Conservation (phyloP, 2,329 filamentous ascomycete genomes). For the Fusarium transvaalense region DNA sequence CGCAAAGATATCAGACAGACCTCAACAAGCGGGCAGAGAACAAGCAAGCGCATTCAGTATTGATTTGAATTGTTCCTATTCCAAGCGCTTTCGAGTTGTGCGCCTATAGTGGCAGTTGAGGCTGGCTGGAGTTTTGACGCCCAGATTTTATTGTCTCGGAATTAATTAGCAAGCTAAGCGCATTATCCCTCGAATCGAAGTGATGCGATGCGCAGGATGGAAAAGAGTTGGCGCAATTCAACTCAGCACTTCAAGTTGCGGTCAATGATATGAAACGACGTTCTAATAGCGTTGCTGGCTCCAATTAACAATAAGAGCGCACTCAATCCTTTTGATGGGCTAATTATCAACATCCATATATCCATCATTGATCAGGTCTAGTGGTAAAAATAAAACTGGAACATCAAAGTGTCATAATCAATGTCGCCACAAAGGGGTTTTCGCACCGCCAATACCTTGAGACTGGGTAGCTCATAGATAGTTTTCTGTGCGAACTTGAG, state of each 20-base stretch:
- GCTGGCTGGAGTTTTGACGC: slow-evolving; percentile 21
- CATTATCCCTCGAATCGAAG: slow-evolving; percentile 31
- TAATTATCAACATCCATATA: background rate
- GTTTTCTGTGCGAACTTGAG: background rate
- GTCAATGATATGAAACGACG: slow-evolving; percentile 2
- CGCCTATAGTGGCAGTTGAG: slow-evolving; percentile 11
- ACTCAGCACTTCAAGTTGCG: slow-evolving; percentile 8
- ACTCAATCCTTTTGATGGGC: background rate
- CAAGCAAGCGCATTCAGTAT: slow-evolving; percentile 11
- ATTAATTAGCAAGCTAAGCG: slow-evolving; percentile 27
- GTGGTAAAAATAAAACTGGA: slow-evolving; percentile 30
- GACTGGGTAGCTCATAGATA: background rate
- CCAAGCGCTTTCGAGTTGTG: slow-evolving; percentile 15
- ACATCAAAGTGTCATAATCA: slow-evolving; percentile 29
- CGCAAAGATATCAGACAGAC: background rate
- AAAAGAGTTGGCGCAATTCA: slow-evolving; percentile 20
- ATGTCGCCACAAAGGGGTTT: slow-evolving; percentile 30
- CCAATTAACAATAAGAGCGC: background rate
- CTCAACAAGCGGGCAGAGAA: background rate
- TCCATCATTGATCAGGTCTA: slow-evolving; percentile 1
- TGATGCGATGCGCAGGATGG: slow-evolving; percentile 18
- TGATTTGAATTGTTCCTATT: slow-evolving; percentile 8
- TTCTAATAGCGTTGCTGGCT: background rate
- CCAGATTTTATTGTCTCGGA: slow-evolving; percentile 35
- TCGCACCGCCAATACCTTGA: background rate